Percentiles rank a stretch among this genome's conserved stretches.
These are phyloP conservation scores for Amoebophrya sp. DNA, from an alignment of 169 alveolate genomes.

Conservation along the genomic window DNA sequence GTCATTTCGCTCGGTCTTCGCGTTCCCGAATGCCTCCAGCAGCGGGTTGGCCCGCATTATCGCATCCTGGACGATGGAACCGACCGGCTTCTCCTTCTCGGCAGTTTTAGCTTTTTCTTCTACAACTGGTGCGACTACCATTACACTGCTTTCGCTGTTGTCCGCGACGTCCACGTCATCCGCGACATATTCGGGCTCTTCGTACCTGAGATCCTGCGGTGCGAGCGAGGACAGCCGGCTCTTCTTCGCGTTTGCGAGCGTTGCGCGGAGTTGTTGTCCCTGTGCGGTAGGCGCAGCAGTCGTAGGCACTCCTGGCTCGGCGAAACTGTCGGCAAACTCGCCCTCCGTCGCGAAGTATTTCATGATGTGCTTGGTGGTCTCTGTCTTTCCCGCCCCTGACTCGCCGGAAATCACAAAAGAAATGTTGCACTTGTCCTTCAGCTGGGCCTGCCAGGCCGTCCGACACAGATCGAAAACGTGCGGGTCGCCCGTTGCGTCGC, in stretches of 20 bases:
- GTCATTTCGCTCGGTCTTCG: constrained; percentile 94
- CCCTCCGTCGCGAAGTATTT: constrained; percentile 32
- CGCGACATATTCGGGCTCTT: too few relatives aligned
- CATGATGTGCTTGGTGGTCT: constrained; percentile 66
- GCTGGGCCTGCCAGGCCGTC: not conserved
- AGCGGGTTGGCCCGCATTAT: constrained; percentile 61
- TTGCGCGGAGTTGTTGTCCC: too few relatives aligned
- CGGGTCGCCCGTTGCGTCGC: not conserved
- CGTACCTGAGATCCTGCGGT: not conserved
- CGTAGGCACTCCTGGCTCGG: too few relatives aligned
- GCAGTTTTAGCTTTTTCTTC: too few relatives aligned
- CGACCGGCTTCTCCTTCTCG: too few relatives aligned
- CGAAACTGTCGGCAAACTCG: too few relatives aligned
- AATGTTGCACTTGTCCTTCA: not conserved
- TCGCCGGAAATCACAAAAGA: constrained; percentile 62
- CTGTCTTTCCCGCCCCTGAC: constrained; percentile 98
- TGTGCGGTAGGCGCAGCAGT: too few relatives aligned
- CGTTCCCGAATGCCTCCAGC: constrained; percentile 86
- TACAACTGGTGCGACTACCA: too few relatives aligned
- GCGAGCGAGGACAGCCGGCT: not conserved
- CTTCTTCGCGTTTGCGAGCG: not conserved
- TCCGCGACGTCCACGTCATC: not conserved
- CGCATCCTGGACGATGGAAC: constrained; percentile 31
- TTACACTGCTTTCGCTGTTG: too few relatives aligned
- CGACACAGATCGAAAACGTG: not conserved